Percentiles rank a stretch among this genome's conserved stretches.
phyloP scores from a whole-genome alignment of 768 basidiomycete species.

The Hericium rajendrae region DNA sequence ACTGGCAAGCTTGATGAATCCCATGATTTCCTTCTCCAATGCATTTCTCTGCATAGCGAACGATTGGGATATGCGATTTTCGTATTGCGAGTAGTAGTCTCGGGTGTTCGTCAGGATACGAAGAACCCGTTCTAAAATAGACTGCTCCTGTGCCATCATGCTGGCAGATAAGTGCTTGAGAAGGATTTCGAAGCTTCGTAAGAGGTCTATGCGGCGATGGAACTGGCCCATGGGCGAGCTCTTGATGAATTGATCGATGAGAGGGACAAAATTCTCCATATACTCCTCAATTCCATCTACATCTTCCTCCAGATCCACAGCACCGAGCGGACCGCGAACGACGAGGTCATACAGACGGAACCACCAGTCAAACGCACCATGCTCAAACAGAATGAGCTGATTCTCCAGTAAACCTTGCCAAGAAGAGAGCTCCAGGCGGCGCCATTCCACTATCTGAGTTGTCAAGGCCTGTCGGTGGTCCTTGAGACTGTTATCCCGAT shows the following conservation, averaged over 20 bases:
- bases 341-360: conserved; percentile 80
- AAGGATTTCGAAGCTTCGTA: conserved; percentile 58
- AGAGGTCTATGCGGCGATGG: conserved; percentile 49
- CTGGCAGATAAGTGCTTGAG: conserved; percentile 26
- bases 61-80: conserved; percentile 32
- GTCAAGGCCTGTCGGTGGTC: conserved; percentile 55
- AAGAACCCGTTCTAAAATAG: conserved; percentile 38
- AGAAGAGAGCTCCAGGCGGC: conserved; percentile 77
- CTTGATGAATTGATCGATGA: conserved; percentile 73
- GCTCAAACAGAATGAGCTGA: conserved; percentile 41
- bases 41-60: conserved; percentile 44
- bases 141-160: conserved; percentile 23
- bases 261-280: conserved; percentile 56
- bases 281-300: conserved; percentile 36
- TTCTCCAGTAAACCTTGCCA: conserved; percentile 78
- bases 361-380: conserved; percentile 67
- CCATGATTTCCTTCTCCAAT: conserved; percentile 74
- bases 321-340: conserved; percentile 50
- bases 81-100: conserved; percentile 56
- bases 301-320: conserved; percentile 26
- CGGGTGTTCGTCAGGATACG: conserved; percentile 53
- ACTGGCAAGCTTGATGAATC: conserved; percentile 89
- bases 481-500: conserved; percentile 76
- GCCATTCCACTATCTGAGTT: conserved; percentile 77
- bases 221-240: conserved; percentile 82